Conservation (phyloP, 768 basidiomycete species). For the Lentinula boryana region DNA sequence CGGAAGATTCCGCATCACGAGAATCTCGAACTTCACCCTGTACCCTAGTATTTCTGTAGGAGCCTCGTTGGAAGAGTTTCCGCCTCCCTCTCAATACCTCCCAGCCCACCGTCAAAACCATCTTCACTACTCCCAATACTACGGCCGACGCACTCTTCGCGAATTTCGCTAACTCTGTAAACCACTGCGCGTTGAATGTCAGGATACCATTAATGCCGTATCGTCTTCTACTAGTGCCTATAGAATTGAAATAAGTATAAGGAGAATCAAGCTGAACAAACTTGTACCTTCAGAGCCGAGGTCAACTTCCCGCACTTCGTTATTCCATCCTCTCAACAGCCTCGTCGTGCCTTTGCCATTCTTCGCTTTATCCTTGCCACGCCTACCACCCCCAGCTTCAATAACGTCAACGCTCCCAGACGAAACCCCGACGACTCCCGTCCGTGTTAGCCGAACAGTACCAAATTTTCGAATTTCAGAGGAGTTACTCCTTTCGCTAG, state of each 20-base stretch:
- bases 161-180: background rate
- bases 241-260: conserved; percentile 1
- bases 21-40: background rate
- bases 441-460: conserved; percentile 32
- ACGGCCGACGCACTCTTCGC: background rate
- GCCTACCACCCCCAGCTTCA: conserved; percentile 4
- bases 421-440: conserved; percentile 27
- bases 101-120: conserved; percentile 9
- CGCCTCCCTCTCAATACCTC: conserved; percentile 12
- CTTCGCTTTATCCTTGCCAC: conserved; percentile 13
- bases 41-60: background rate
- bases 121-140: background rate
- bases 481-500: background rate
- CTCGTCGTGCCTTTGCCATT: conserved; percentile 12
- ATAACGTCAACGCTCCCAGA: conserved; percentile 14
- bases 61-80: background rate
- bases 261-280: conserved; percentile 17
- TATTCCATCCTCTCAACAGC: conserved; percentile 31
- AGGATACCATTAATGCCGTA: conserved; percentile 7
- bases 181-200: conserved; percentile 3
- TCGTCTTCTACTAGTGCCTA: conserved; percentile 10
- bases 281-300: conserved; percentile 33
- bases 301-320: conserved; percentile 44
- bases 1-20: conserved; percentile 20
- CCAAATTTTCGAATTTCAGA: conserved; percentile 13